phyloP scores from a whole-genome alignment of 345 rosid genomes.

The Syzygium aromaticum region DNA sequence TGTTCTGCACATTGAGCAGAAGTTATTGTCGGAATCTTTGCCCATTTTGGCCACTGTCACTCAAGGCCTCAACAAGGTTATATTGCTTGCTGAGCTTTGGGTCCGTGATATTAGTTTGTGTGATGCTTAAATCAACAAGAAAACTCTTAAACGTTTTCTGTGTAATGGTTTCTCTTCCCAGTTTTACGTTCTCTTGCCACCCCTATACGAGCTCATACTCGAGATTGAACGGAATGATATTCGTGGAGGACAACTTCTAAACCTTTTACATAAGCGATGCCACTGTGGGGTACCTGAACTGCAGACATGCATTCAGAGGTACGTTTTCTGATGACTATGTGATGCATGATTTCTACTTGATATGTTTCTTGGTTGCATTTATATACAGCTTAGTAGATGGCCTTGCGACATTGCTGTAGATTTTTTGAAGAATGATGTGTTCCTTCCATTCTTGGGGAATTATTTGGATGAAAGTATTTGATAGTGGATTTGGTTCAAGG shows the following conservation, averaged over 20 bases:
- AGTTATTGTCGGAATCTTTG: conserved; percentile 59
- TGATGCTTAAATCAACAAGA: background rate
- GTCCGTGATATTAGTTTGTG: background rate
- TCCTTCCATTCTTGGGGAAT: background rate
- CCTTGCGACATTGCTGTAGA: background rate
- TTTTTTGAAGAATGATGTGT: background rate
- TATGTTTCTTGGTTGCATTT: background rate
- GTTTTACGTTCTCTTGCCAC: conserved; percentile 89
- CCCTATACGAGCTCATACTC: conserved; percentile 72
- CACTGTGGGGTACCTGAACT: conserved; percentile 98
- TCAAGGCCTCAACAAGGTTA: conserved; percentile 89
- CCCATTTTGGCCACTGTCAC: conserved; percentile 83
- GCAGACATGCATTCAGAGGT: conserved; percentile 95
- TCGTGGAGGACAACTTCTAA: conserved; percentile 87
- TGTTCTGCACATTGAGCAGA: conserved; percentile 86
- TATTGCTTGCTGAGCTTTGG: background rate
- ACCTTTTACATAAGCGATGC: conserved; percentile 74
- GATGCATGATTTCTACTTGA: background rate
- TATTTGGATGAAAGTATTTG: background rate
- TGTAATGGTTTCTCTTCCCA: conserved; percentile 9
- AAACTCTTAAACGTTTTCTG: background rate
- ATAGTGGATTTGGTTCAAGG: background rate
- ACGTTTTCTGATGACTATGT: background rate
- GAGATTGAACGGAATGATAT: conserved; percentile 91
- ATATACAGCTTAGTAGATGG: background rate